Evolutionary conservation across 345 rosid species (phyloP).

Genomic region (Eucalyptus grandis): DNA sequence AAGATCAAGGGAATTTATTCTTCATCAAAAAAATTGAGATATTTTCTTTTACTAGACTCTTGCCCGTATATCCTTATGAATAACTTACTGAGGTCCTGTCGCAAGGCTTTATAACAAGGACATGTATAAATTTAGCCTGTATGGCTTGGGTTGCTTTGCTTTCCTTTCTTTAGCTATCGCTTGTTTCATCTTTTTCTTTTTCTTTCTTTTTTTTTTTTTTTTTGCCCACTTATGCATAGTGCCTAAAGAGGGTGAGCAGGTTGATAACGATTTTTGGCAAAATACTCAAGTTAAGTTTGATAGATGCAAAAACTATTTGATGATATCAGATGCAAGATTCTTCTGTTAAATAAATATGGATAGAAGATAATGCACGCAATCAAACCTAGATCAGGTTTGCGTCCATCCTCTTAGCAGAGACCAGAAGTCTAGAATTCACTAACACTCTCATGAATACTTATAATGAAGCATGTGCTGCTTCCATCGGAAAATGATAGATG

Average conservation of each 20-base stretch:
- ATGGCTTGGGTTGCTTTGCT: background rate
- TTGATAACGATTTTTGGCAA: no score
- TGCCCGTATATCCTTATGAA: background rate
- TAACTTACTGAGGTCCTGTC: background rate
- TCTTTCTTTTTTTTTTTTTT: accelerated
- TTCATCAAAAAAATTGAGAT: background rate
- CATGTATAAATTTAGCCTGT: background rate
- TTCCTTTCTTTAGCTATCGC: background rate
- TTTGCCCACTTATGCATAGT: no score
- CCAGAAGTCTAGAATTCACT: no score
- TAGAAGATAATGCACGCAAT: no score
- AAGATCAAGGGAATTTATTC: background rate
- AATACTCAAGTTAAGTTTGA: no score
- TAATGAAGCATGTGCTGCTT: background rate
- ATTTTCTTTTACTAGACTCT: background rate
- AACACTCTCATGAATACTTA: no score
- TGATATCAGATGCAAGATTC: no score
- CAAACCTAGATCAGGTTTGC: no score
- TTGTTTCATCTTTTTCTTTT: background rate
- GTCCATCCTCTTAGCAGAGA: no score
- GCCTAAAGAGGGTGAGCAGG: no score
- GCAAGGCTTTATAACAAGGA: background rate
- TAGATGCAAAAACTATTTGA: no score
- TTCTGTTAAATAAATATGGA: no score
- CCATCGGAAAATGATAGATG: background rate